A percentile compares a stretch with the other conserved stretches of the same genome.
Conservation (phyloP, 257 asterid genomes). For the Penstemon newberryi region DNA sequence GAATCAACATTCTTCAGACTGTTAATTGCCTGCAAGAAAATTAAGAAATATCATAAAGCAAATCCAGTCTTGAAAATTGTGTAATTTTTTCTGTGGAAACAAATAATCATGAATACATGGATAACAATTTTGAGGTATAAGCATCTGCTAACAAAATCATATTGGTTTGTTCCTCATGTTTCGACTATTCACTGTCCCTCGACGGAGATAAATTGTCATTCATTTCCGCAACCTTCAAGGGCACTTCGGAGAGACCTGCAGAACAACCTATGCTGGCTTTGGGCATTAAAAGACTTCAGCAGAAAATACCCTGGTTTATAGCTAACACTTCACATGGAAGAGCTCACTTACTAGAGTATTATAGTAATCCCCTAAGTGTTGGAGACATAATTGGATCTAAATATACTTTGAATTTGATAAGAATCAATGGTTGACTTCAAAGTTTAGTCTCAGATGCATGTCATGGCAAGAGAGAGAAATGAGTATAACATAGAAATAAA, state of each 20-base stretch:
- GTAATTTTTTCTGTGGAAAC: not conserved
- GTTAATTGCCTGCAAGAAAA: constrained; percentile 82
- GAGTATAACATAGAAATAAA: constrained; percentile 22
- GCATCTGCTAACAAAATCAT: constrained; percentile 3
- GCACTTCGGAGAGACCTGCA: constrained; percentile 17
- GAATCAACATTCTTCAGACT: constrained; percentile 99
- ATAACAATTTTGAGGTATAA: constrained; percentile 21
- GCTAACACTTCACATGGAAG: not conserved
- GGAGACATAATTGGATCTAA: constrained; percentile 8
- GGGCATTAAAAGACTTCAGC: not conserved
- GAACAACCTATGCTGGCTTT: constrained; percentile 13
- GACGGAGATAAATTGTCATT: constrained; percentile 2
- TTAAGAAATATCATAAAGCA: constrained; percentile 26
- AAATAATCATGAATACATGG: constrained; percentile 15
- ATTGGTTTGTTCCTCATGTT: not conserved
- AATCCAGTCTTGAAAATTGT: constrained; percentile 21
- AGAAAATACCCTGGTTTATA: constrained; percentile 8
- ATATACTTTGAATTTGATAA: not conserved
- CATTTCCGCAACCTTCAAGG: not conserved
- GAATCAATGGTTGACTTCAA: constrained; percentile 11
- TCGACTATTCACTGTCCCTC: constrained; percentile 18
- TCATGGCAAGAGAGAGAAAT: constrained; percentile 15
- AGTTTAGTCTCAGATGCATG: constrained; percentile 22
- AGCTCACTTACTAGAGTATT: constrained; percentile 14
- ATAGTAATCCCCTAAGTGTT: not conserved